Base-by-base conservation (phyloP, 176 grass and related monocot species). In the Oropetium thomaeum region DNA sequence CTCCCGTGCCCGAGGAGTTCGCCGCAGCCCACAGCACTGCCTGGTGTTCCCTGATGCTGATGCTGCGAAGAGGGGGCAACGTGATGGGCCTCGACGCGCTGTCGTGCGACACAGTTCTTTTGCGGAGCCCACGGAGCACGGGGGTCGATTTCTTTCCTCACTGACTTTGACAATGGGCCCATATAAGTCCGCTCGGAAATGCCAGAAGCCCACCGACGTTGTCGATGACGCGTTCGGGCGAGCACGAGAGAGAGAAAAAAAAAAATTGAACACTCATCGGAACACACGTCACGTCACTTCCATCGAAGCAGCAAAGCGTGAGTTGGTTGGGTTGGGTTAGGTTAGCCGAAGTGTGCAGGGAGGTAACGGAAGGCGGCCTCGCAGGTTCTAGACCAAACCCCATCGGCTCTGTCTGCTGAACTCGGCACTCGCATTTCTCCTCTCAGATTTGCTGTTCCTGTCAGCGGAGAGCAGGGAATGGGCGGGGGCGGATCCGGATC, bases 401-500 rank as follows among this genome's bases (percentile, higher is more conserved):
- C 58, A 52, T 29, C 45, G 29, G 34, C 52, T 17, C 34, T n/a
- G 45, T 53, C 62, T 43, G 47, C 75, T n/a, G n/a, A n/a, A 17
- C 33, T 20, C 62, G 61, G 47, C 62, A 1, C 23, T 37, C 29
- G 42, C 62, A 67, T 67, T 55, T 0, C 57, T 65, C 25, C 13
- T 32, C 72, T n/a, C 53, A 40, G 73, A 73, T 87, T 83, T 19
- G 74, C 51, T 3, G 34, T 38, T 62, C 8, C 41, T 17, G 16
- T 12, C 53, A 74, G 70, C n/a, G 68, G 60, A 25, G 63, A 25
- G 63, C 20, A 45, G 29, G 52, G 40, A 55, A 97, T 93, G 88
- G 85, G 90, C 25, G 85, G 94, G 32, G 87, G 87, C 49, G 85
- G 92, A 69, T 97, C 94, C 80, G 88, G 88, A 70, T 97, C 93